phyloP scores from a whole-genome alignment of 75 land plant genomes.

The Cryptomeria japonica region DNA sequence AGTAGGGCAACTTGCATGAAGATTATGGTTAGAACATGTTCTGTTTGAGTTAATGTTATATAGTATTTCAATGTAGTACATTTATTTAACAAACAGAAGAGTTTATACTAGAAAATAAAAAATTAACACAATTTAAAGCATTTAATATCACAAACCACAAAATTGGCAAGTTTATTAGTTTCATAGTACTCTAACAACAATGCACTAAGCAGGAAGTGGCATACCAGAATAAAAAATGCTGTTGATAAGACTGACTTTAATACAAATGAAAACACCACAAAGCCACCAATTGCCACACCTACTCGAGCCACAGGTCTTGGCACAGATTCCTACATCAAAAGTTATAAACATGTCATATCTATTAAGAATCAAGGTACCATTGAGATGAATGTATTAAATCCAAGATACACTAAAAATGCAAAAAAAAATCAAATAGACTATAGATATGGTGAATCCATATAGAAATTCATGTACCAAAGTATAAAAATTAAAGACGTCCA shows the following conservation, averaged over 20 bases:
- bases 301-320: constrained; percentile 80
- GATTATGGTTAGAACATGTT: neutral
- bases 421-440: neutral
- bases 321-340: constrained; percentile 48
- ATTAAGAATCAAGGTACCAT: neutral
- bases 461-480: neutral
- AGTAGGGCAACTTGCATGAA: neutral
- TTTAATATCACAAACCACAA: neutral
- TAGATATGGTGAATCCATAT: neutral
- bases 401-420: neutral
- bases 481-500: constrained; percentile 3
- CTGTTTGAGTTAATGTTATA: neutral
- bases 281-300: constrained; percentile 48
- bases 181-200: neutral
- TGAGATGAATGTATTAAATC: neutral
- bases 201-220: neutral
- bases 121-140: neutral
- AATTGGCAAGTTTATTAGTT: neutral
- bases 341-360: neutral
- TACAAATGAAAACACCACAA: constrained; percentile 30
- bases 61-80: neutral
- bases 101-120: neutral
- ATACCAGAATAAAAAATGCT: constrained; percentile 72
- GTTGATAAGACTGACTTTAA: constrained; percentile 74
- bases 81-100: neutral